Percentiles rank a stretch among this genome's conserved stretches.
Evolutionary conservation across 176 grass and related monocot genomes (phyloP).

Genomic region (Oryza meyeriana): DNA sequence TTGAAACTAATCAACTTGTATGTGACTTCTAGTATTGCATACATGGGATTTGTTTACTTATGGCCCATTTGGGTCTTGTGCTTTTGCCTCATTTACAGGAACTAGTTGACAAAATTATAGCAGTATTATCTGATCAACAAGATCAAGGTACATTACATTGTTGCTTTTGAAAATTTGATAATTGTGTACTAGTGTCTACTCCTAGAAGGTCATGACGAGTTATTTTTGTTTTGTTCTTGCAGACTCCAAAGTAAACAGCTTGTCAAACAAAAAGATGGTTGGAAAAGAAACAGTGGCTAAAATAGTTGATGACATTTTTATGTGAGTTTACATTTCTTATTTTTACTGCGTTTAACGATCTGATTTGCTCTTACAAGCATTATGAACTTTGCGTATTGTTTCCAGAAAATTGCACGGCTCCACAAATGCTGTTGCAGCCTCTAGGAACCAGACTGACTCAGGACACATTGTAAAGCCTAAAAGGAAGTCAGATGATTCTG

Average conservation of each 20-base stretch:
- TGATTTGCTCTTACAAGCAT: background rate
- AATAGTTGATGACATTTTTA: conserved; percentile 72
- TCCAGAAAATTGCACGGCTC: conserved; percentile 76
- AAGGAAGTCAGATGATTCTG: conserved; percentile 47
- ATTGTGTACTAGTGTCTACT: conserved; percentile 4
- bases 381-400: conserved; percentile 23
- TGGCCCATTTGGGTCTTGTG: background rate
- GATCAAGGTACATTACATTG: conserved; percentile 38
- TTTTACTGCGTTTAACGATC: background rate
- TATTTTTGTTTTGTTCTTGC: conserved; percentile 17
- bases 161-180: background rate
- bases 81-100: conserved; percentile 48
- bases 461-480: conserved; percentile 38
- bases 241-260: conserved; percentile 41
- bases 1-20: background rate
- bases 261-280: conserved; percentile 27
- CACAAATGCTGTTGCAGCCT: conserved; percentile 35
- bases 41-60: background rate
- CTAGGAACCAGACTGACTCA: conserved; percentile 35
- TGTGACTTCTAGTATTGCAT: conserved; percentile 6
- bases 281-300: conserved; percentile 48
- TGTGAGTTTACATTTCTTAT: conserved; percentile 34
- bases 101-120: conserved; percentile 56
- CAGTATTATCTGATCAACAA: conserved; percentile 49
- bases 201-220: background rate